Evolutionary conservation across 2,329 filamentous ascomycete species (phyloP).

Genomic region (Arthrobotrys pseudoclavata): DNA sequence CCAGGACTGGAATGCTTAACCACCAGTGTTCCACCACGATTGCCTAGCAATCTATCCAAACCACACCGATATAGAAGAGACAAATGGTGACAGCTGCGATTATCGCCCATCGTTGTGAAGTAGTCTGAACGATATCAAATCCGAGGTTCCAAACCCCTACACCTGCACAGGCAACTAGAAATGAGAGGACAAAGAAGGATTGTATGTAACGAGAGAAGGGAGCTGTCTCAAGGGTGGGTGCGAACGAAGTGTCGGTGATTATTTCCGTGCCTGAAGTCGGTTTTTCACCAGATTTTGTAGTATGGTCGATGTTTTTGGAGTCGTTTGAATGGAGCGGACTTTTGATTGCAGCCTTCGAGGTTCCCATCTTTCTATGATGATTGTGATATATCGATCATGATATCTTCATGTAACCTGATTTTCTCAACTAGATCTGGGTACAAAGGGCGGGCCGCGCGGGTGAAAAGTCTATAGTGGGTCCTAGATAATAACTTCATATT

Average conservation of each 20-base stretch:
- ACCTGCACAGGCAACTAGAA: too few relatives aligned
- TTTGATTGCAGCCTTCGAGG: too few relatives aligned
- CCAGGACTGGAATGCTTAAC: slow-evolving; percentile 34
- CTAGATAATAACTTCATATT: too few relatives aligned
- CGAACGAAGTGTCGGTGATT: slow-evolving; percentile 18
- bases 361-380: too few relatives aligned
- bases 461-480: too few relatives aligned
- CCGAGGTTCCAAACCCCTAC: too few relatives aligned
- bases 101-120: slow-evolving; percentile 7
- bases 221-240: neutral
- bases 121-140: slow-evolving; percentile 24
- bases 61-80: slow-evolving; percentile 28
- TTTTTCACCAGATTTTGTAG: neutral
- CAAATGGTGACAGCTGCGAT: neutral
- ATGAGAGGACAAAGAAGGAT: slow-evolving; percentile 10
- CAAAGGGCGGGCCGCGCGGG: too few relatives aligned
- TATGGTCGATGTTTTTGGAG: neutral
- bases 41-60: slow-evolving; percentile 43
- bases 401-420: too few relatives aligned
- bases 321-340: neutral
- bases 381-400: too few relatives aligned
- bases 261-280: slow-evolving; percentile 12
- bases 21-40: slow-evolving; percentile 38
- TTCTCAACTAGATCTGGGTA: too few relatives aligned
- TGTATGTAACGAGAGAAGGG: neutral